phyloP scores from a whole-genome alignment of 2,329 filamentous ascomycete species.

The Penicillium sp. region DNA sequence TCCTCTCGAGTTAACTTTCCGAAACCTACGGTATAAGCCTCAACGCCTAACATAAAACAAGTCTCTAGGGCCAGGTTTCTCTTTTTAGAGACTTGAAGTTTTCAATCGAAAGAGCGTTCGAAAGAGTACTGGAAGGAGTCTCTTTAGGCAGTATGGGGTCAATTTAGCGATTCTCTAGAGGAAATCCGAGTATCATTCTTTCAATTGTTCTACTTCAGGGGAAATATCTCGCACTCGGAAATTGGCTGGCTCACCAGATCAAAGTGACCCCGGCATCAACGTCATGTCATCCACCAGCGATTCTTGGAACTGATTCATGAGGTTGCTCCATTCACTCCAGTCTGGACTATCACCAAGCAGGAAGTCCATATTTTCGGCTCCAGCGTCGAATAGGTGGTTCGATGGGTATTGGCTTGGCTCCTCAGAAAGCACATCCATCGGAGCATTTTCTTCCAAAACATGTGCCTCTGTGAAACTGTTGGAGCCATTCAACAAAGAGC shows the following conservation, averaged over 20 bases:
- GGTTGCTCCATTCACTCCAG: conserved; percentile 34
- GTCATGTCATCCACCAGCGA: conserved; percentile 21
- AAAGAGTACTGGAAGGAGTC: no score
- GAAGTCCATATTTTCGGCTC: conserved; percentile 11
- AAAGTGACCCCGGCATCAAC: conserved; percentile 10
- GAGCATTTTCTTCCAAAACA: not conserved
- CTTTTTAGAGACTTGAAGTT: no score
- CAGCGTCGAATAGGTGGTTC: not conserved
- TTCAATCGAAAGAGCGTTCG: no score
- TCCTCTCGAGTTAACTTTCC: no score
- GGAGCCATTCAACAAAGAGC: conserved; percentile 12
- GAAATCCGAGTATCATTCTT: no score
- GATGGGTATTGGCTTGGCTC: conserved; percentile 3
- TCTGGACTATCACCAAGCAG: conserved; percentile 24
- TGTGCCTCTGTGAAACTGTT: not conserved
- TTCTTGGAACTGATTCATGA: conserved; percentile 32
- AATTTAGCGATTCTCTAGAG: no score
- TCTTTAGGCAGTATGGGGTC: no score
- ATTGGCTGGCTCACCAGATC: not conserved
- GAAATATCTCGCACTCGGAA: not conserved
- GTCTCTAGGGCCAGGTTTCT: no score
- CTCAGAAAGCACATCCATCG: not conserved
- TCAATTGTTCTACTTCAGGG: no score
- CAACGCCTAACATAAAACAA: no score
- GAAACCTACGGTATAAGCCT: no score